A percentile compares a stretch with the other conserved stretches of the same genome.
Evolutionary conservation across 768 basidiomycete genomes (phyloP).

Genomic region (Calvatia gigantea): DNA sequence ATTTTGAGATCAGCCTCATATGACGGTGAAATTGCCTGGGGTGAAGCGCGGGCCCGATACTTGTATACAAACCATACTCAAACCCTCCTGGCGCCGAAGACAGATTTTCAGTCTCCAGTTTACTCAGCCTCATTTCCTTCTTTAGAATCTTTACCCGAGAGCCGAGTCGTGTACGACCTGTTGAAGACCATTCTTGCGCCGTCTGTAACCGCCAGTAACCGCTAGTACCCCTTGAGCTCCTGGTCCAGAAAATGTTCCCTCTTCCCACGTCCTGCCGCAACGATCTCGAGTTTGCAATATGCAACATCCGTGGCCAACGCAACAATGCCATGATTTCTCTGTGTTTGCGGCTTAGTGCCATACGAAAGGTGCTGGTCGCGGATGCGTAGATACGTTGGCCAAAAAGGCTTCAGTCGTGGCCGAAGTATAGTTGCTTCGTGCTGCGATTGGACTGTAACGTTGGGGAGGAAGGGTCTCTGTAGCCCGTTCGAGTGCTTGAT

Average conservation of each 20-base stretch:
- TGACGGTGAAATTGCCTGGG: no score
- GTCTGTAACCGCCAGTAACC: constrained; percentile 38
- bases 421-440: constrained; percentile 36
- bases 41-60: no score
- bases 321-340: constrained; percentile 21
- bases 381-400: constrained; percentile 45
- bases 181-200: constrained; percentile 35
- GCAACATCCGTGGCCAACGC: constrained; percentile 29
- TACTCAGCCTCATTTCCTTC: constrained; percentile 51
- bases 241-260: constrained; percentile 33
- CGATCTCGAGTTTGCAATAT: constrained; percentile 28
- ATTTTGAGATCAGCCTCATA: no score
- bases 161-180: constrained; percentile 49
- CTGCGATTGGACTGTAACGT: constrained; percentile 26
- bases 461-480: constrained; percentile 25
- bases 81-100: no score
- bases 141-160: constrained; percentile 38
- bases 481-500: constrained; percentile 23
- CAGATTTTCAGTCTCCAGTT: constrained; percentile 39
- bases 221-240: constrained; percentile 39
- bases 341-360: constrained; percentile 23
- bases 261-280: constrained; percentile 33
- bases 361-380: constrained; percentile 38
- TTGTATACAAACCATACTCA: no score
- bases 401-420: constrained; percentile 44